Evolutionary conservation across 768 basidiomycete genomes (phyloP).

Genomic region (Ramaria sp.): DNA sequence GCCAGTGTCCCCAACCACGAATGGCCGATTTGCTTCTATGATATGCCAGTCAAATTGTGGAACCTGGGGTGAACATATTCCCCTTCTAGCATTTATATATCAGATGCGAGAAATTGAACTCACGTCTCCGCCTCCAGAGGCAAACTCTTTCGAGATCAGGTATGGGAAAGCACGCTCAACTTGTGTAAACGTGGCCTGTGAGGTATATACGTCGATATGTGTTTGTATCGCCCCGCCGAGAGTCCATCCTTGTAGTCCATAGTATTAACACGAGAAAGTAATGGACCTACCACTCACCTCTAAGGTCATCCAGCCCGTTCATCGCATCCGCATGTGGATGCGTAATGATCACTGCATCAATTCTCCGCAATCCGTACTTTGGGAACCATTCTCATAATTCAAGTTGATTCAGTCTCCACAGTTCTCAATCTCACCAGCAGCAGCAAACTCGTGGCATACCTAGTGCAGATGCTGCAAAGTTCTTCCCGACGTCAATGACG

Average conservation of each 20-base stretch:
- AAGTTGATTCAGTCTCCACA: neutral
- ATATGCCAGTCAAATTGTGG: conserved; percentile 80
- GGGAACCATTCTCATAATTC: conserved; percentile 41
- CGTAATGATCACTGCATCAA: conserved; percentile 71
- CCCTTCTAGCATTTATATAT: neutral
- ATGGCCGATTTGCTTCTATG: conserved; percentile 54
- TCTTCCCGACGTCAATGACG: conserved; percentile 80
- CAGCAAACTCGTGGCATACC: neutral
- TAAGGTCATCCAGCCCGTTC: conserved; percentile 82
- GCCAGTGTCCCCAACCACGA: conserved; percentile 56
- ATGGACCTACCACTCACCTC: conserved; percentile 36
- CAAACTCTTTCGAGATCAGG: conserved; percentile 61
- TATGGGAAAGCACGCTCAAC: conserved; percentile 73
- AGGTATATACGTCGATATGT: conserved; percentile 67
- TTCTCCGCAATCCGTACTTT: conserved; percentile 57
- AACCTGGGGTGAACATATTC: conserved; percentile 33
- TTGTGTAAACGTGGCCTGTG: conserved; percentile 50
- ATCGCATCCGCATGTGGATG: conserved; percentile 89
- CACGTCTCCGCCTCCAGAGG: conserved; percentile 74
- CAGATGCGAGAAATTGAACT: conserved; percentile 13
- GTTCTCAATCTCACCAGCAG: neutral
- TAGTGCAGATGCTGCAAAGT: conserved; percentile 48
- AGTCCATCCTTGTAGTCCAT: conserved; percentile 53
- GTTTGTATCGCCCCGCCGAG: conserved; percentile 50
- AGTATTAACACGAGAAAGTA: conserved; percentile 7